These are phyloP conservation scores for Asterochloris erici DNA, from an alignment of 139 green algal genomes.

Conservation along the genomic window DNA sequence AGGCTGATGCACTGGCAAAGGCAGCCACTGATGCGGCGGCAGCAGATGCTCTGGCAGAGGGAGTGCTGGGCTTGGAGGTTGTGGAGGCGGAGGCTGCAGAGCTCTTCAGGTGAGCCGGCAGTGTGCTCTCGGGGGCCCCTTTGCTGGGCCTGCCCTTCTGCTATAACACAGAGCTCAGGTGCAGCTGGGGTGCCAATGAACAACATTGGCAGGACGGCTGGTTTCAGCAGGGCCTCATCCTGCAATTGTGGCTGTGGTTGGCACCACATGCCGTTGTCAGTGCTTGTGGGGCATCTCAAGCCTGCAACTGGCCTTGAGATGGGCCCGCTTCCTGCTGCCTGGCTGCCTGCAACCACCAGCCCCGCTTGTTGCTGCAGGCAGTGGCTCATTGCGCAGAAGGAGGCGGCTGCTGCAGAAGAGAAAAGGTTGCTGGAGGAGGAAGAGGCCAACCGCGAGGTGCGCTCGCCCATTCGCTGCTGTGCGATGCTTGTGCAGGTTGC, in stretches of 20 bases:
- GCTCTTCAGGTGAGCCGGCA: constrained; percentile 38
- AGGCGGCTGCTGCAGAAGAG: constrained; percentile 31
- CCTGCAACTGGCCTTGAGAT: background rate
- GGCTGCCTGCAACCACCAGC: background rate
- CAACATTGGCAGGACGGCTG: background rate
- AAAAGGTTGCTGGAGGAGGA: constrained; percentile 2
- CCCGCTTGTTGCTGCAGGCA: constrained; percentile 2
- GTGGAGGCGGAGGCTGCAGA: constrained; percentile 42
- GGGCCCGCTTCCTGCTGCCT: background rate
- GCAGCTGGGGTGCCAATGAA: background rate
- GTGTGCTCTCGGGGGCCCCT: background rate
- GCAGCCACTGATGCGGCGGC: background rate
- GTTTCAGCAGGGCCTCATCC: background rate
- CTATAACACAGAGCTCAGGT: background rate
- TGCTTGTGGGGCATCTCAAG: background rate
- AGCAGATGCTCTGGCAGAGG: background rate
- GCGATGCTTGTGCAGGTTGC: no score
- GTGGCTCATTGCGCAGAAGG: constrained; percentile 36
- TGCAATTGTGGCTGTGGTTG: background rate
- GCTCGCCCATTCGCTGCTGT: no score
- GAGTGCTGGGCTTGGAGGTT: constrained; percentile 5
- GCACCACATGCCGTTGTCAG: background rate
- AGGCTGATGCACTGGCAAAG: background rate
- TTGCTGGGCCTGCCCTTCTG: background rate
- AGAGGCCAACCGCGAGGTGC: constrained; percentile 1